Percentiles rank a stretch among this genome's conserved stretches.
These are phyloP conservation scores for Sarocladium strictum DNA, from an alignment of 2,329 filamentous ascomycete genomes.

Conservation along the genomic window DNA sequence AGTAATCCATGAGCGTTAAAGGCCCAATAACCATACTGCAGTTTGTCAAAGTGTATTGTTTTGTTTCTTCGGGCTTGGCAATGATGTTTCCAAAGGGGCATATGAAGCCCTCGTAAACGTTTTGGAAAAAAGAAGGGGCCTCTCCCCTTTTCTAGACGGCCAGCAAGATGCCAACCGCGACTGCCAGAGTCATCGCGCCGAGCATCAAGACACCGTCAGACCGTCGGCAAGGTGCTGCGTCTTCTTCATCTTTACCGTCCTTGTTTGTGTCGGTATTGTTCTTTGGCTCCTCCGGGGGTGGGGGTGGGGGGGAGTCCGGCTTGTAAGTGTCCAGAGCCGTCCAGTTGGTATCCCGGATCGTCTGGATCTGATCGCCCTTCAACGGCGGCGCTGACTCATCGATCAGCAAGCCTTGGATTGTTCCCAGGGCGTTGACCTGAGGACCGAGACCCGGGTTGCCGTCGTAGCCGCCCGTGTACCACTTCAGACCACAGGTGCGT, in stretches of 20 bases:
- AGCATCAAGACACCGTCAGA: conserved; percentile 9
- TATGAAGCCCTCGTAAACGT: no score
- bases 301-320: background rate
- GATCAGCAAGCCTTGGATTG: conserved; percentile 53
- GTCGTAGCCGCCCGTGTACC: conserved; percentile 55
- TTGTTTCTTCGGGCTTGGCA: no score
- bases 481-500: conserved; percentile 54
- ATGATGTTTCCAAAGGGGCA: no score
- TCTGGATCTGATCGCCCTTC: conserved; percentile 40
- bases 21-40: no score
- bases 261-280: conserved; percentile 1
- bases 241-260: conserved; percentile 3
- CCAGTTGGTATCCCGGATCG: conserved; percentile 27
- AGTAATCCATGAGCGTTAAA: no score
- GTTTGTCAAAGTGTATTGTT: no score
- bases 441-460: conserved; percentile 51
- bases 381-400: conserved; percentile 38
- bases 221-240: conserved; percentile 4
- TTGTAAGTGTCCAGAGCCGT: conserved; percentile 11
- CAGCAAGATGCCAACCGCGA: conserved; percentile 7
- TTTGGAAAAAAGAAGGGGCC: background rate
- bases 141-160: background rate
- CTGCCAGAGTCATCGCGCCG: conserved; percentile 9
- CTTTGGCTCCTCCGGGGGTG: background rate
- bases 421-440: conserved; percentile 60